Evolutionary conservation across 2,329 filamentous ascomycete species (phyloP), one percentile per base, ranked within the genome.

Genomic region (Fusarium camptoceras): DNA sequence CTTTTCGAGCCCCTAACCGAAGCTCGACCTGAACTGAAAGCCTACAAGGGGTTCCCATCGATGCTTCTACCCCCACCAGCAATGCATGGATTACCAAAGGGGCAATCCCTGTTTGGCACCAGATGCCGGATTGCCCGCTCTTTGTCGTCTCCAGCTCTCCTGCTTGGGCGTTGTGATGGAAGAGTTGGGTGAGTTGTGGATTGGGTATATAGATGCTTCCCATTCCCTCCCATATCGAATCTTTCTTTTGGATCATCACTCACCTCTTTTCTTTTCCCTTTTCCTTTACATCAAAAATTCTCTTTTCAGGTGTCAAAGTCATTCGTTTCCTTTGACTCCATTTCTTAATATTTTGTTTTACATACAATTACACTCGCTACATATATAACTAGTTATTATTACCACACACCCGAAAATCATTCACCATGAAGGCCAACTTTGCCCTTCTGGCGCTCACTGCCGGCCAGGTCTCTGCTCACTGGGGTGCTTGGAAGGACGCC

Each of bases 261-360:
- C 72, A 70, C 67, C 61, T 66, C 34, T 73, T 71, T 70, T 72
- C 66, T 74, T 68, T 75, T 75, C 72, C 68, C 69, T 68, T 75
- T 72, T 66, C 65, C 54, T 70, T 72, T 64, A 63, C 61, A 67
- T 57, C 60, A 71, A 58, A 58, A 65, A 24, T 63, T 70, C 25
- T 64, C 58, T 68, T 76, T 73, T 77, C 68, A 55, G 53, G 74
- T 73, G 79, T 79, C 83, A 86, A 85, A 85, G 83, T 83, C 86
- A 87, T 84, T 88, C 86, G 84, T 83, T 88, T 82, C 79, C 84
- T 87, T 86, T 84, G 79, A 73, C 73, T 66, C 70, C 58, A 57
- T 71, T 67, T 67, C 71, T 74, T 73, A 72, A 75, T 74, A 78
- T 67, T 73, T 74, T 59, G 54, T 64, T 71, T 64, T 62, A 51